Evolutionary conservation across 2,329 filamentous ascomycete species (phyloP).

Genomic region (Triangularia setosa): DNA sequence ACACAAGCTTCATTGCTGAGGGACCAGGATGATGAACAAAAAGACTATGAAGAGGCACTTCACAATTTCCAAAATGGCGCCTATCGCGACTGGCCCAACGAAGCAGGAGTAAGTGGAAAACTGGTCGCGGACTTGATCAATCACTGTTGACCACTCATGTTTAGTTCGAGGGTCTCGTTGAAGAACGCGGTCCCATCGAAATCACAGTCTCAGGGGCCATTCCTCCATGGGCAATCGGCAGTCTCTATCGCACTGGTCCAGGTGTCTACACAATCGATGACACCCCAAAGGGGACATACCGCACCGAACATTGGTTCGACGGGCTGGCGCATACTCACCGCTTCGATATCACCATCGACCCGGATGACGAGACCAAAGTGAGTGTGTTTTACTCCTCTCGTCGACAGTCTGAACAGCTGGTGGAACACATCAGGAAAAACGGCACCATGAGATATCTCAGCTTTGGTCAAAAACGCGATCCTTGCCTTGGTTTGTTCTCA

Average conservation of each 20-base stretch:
- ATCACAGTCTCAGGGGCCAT: conserved; percentile 63
- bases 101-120: conserved; percentile 39
- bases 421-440: conserved; percentile 56
- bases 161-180: conserved; percentile 65
- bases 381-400: conserved; percentile 67
- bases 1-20: neutral
- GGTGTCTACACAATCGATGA: conserved; percentile 59
- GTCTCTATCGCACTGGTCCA: conserved; percentile 71
- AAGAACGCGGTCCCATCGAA: conserved; percentile 61
- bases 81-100: conserved; percentile 46
- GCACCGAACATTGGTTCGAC: conserved; percentile 76
- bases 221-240: conserved; percentile 66
- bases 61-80: conserved; percentile 13
- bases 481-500: conserved; percentile 67
- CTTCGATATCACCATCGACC: conserved; percentile 60
- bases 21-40: neutral
- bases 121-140: conserved; percentile 4
- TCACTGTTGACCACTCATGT: neutral
- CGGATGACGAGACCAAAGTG: conserved; percentile 26
- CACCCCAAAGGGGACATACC: conserved; percentile 56
- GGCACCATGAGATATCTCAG: conserved; percentile 55
- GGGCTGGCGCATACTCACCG: conserved; percentile 68
- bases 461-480: conserved; percentile 70
- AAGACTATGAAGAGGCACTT: neutral
- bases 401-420: conserved; percentile 59